These are phyloP conservation scores for Rubia occidens DNA, from an alignment of 305 asterid genomes.

Conservation along the genomic window DNA sequence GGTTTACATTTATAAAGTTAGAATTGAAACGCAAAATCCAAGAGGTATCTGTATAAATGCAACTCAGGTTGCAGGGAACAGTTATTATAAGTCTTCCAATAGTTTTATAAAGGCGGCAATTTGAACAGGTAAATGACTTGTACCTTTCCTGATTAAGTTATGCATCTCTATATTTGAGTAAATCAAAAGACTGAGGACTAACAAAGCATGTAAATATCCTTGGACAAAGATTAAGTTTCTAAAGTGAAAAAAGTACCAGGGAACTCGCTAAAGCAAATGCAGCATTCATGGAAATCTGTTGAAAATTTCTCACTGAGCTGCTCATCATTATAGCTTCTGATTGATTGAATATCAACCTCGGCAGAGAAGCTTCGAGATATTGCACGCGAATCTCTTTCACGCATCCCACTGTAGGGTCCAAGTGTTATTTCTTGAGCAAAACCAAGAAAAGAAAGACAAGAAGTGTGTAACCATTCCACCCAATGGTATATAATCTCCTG, in stretches of 20 bases:
- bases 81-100: neutral
- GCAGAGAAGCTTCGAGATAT: constrained; percentile 58
- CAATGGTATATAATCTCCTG: constrained; percentile 81
- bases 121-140: neutral
- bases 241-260: constrained; percentile 36
- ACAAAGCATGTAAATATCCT: neutral
- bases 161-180: neutral
- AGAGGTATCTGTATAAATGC: neutral
- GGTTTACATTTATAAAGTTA: neutral
- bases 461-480: constrained; percentile 72
- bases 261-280: constrained; percentile 69
- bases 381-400: constrained; percentile 52
- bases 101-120: neutral
- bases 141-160: neutral
- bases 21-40: neutral
- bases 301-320: constrained; percentile 52
- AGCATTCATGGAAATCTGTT: constrained; percentile 62
- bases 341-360: constrained; percentile 52
- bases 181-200: neutral
- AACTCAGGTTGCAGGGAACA: neutral
- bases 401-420: constrained; percentile 41
- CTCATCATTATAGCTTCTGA: constrained; percentile 71
- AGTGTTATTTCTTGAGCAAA: constrained; percentile 59
- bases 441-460: constrained; percentile 62
- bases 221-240: neutral